Evolutionary conservation across 2,329 filamentous ascomycete genomes (phyloP), one percentile per base, ranked within the genome.

Genomic region (Fusarium musae): DNA sequence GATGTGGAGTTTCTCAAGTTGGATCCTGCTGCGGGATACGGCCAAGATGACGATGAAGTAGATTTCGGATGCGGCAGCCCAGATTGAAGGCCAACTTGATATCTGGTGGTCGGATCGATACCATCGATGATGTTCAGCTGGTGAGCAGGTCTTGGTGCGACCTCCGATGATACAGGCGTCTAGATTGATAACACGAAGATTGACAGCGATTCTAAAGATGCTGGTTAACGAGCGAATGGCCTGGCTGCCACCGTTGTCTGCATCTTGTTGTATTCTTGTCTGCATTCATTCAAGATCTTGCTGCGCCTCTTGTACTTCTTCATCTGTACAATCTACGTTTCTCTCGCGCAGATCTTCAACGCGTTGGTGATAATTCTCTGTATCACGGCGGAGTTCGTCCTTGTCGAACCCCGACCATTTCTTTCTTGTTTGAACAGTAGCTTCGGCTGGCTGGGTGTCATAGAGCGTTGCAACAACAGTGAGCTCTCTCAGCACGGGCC

Each of bases 31-130:
- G 26, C 6, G 16, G 8, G 36, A 42, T 42, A 42, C 19, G 15
- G 52, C 26, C 3, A 15, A 32, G 21, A 15, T 42, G 36, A 56
- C 26, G 16, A 42, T 32, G 15, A 6, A 5, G 4, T 15, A 56
- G 2, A 21, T 16, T 42, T 42, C 15, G 3, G 36, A 56, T 23
- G 52, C 21, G 23, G 36, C 36, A 7, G 21, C 7, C 52, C 52
- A 56, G 15, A 56, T 8, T 13, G 52, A 40, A 9, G 52, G 36
- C 52, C 52, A 54, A 10, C 26, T 54, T 54, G 52, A 30, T 10
- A 6, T 21, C 26, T 30, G 23, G 36, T 16, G 2, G 13, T 10
- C 10, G 19, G 21, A 30, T 4, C 36, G 36, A 10, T 56, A 42
- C 52, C 36, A 56, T n/a, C 3, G 2, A 4, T 23, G 7, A 23